phyloP scores from a whole-genome alignment of 345 rosid genomes.

The Gossypium raimondii region DNA sequence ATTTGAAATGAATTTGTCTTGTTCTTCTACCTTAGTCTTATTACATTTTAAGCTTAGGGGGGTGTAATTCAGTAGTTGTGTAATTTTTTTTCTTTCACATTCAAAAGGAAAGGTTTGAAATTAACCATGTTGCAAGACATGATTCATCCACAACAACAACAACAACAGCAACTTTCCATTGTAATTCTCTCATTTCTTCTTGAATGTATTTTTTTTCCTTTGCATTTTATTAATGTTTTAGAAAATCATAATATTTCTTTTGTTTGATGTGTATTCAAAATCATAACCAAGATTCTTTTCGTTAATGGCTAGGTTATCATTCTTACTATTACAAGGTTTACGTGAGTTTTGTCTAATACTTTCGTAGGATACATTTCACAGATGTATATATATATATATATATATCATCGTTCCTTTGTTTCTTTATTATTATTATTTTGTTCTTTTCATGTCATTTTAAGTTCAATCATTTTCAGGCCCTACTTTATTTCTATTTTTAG shows the following conservation, averaged over 20 bases:
- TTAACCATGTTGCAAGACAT: conserved; percentile 42
- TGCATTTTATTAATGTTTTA: background rate
- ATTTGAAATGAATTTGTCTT: background rate
- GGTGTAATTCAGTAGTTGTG: background rate
- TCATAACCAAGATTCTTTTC: conserved; percentile 9
- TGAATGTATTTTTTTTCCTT: background rate
- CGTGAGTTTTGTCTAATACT: conserved; percentile 13
- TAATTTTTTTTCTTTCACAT: background rate
- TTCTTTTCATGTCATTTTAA: conserved; percentile 18
- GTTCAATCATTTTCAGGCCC: conserved; percentile 8
- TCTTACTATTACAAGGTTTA: conserved; percentile 5
- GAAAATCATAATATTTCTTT: background rate
- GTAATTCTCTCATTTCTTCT: conserved; percentile 26
- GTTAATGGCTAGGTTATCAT: background rate
- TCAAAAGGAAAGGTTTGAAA: background rate
- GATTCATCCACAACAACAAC: conserved; percentile 25
- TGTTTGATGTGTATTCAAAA: background rate
- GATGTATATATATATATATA: background rate
- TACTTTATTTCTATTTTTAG: background rate
- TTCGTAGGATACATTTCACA: background rate
- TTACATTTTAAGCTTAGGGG: background rate
- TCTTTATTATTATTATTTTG: background rate
- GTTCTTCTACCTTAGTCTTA: background rate
- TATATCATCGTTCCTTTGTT: background rate
- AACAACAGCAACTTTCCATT: conserved; percentile 32